These are phyloP conservation scores for Solanum chacoense DNA, from an alignment of 305 asterid species.

Conservation along the genomic window DNA sequence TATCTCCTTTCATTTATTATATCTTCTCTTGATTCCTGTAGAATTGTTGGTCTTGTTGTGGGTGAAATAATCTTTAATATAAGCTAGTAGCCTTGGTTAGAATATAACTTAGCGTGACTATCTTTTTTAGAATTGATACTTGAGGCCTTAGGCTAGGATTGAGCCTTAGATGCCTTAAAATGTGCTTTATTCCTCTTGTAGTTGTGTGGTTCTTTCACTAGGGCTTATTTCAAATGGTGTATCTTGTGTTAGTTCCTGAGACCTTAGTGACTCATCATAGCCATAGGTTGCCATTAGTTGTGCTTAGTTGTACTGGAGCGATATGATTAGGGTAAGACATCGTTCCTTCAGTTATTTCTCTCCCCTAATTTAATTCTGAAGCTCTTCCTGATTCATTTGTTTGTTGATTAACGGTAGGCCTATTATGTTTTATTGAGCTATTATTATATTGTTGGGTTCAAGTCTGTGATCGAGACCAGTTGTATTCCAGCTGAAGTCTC, in stretches of 20 bases:
- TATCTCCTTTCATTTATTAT: not conserved
- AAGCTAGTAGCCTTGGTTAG: not conserved
- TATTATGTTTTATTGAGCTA: too few species aligned
- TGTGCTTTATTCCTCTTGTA: not conserved
- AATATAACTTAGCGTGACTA: not conserved
- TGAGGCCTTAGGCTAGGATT: not conserved
- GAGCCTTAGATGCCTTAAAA: not conserved
- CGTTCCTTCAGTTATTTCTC: not conserved
- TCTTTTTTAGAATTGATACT: not conserved
- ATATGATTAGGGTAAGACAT: not conserved
- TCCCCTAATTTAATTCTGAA: not conserved
- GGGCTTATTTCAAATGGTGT: not conserved
- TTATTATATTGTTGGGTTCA: not conserved
- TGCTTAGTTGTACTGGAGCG: not conserved
- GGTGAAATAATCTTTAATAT: not conserved
- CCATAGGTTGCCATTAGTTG: not conserved
- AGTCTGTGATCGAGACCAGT: not conserved
- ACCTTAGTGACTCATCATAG: not conserved
- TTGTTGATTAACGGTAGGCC: not conserved
- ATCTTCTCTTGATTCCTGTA: not conserved
- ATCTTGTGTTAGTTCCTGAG: not conserved
- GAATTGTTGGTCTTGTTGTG: not conserved
- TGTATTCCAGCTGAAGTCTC: not conserved
- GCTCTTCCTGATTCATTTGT: not conserved
- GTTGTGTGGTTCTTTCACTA: not conserved